A percentile compares a stretch with the other conserved stretches of the same genome.
Evolutionary conservation across 1,284 basidiomycete genomes (phyloP).

Genomic region (Trametes pubescens): DNA sequence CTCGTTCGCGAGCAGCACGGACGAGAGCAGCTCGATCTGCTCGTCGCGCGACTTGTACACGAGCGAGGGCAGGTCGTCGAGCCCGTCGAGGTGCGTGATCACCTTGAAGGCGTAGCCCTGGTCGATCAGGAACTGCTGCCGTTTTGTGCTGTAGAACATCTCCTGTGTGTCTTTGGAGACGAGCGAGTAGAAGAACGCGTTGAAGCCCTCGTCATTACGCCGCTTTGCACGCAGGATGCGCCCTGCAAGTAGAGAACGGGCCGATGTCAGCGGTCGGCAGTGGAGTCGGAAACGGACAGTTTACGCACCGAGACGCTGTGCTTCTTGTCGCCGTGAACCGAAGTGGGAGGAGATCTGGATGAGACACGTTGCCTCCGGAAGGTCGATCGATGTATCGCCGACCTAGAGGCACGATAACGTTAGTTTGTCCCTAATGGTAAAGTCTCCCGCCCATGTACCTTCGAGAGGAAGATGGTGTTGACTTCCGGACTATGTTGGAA

Average conservation of each 20-base stretch:
- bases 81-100: slow-evolving; percentile 96
- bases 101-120: slow-evolving; percentile 99
- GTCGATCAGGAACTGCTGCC: slow-evolving; percentile 98
- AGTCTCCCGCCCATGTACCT: slow-evolving; percentile 56
- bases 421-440: slow-evolving; percentile 10
- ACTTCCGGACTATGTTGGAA: slow-evolving; percentile 97
- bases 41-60: slow-evolving; percentile 93
- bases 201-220: slow-evolving; percentile 99
- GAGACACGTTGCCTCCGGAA: slow-evolving; percentile 98
- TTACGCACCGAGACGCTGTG: slow-evolving; percentile 86
- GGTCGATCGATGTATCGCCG: slow-evolving; percentile 98
- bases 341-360: slow-evolving; percentile 99
- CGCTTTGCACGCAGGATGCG: slow-evolving; percentile 97
- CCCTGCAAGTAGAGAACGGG: slow-evolving; percentile 54
- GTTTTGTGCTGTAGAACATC: slow-evolving; percentile 99
- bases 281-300: too few species aligned
- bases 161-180: slow-evolving; percentile 99
- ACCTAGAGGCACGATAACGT: slow-evolving; percentile 61
- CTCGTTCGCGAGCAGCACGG: slow-evolving; percentile 92
- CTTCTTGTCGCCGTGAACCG: slow-evolving; percentile 97
- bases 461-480: slow-evolving; percentile 99
- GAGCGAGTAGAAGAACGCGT: slow-evolving; percentile 99
- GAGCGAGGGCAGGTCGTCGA: slow-evolving; percentile 86
- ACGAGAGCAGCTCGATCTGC: slow-evolving; percentile 94
- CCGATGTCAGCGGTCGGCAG: neutral